These are phyloP conservation scores for Lathyrus oleraceus DNA, from an alignment of 306 rosid species.

Conservation along the genomic window DNA sequence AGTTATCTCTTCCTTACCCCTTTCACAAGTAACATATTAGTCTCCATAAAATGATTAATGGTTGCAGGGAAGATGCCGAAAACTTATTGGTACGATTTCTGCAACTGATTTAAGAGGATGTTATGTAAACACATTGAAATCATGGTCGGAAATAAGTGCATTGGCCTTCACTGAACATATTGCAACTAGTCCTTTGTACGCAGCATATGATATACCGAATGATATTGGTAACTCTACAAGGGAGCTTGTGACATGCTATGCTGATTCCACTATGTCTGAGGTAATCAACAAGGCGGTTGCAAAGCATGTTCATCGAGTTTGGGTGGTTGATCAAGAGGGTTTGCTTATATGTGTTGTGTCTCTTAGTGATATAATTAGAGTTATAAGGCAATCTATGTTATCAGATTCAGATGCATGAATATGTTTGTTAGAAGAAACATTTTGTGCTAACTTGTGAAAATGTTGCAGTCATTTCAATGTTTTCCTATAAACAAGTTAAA, in stretches of 20 bases:
- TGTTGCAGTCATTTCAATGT: not conserved
- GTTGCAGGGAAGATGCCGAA: slow-evolving; percentile 69
- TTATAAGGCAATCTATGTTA: slow-evolving; percentile 49
- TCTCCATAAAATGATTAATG: no score
- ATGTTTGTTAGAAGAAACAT: no score
- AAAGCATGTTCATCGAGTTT: slow-evolving; percentile 71
- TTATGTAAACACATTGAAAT: slow-evolving; percentile 53
- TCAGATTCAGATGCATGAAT: slow-evolving; percentile 26
- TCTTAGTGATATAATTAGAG: slow-evolving; percentile 71
- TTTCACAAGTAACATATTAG: no score
- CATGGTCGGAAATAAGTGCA: slow-evolving; percentile 73
- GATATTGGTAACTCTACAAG: slow-evolving; percentile 31
- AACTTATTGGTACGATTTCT: slow-evolving; percentile 69
- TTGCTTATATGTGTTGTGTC: slow-evolving; percentile 73
- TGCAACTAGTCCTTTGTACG: slow-evolving; percentile 41
- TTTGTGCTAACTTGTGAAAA: not conserved
- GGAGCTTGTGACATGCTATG: slow-evolving; percentile 60
- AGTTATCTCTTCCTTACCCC: slow-evolving; percentile 23
- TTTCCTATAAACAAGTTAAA: not conserved
- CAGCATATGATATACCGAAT: slow-evolving; percentile 13
- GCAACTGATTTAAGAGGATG: slow-evolving; percentile 82
- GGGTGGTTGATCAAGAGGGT: slow-evolving; percentile 79
- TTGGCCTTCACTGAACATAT: slow-evolving; percentile 56
- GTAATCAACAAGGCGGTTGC: slow-evolving; percentile 63
- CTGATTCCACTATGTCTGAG: slow-evolving; percentile 50